Evolutionary conservation across 2,329 filamentous ascomycete genomes (phyloP), one percentile per base, ranked within the genome.

Genomic region (Onygenales sp.): DNA sequence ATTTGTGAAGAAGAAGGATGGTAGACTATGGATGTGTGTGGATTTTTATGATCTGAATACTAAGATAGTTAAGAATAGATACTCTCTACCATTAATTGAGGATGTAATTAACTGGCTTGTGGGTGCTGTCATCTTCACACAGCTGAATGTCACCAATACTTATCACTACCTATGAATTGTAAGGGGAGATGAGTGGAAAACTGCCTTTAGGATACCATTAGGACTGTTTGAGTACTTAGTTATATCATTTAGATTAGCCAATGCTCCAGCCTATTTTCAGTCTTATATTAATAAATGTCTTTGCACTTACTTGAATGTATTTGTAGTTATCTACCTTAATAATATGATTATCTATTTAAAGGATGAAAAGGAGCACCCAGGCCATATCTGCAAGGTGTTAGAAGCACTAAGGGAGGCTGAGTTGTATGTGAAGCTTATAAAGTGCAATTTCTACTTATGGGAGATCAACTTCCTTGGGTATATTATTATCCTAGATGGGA

Each of bases 1-100:
- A 3, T 41, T 41, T 6, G 4, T 1, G 3, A 41, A 14, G 5
- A 41, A 41, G 14, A 11, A 11, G 10, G 38, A 53, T 70, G 2
- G 57, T 70, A 3, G 4, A 11, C 4, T 41, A 3, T 14, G 4
- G 1, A 11, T 41, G 11, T 41, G 38, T 41, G 38, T 41, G 38
- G 38, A 41, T 45, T 70, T 68, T 49, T 17, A 55, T 21, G 43
- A 50, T 1, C 48, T 70, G 36, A 70, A 70, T 49, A 27, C 42
- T 2, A 57, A 68, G 27, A 70, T 57, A 1, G 52, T 60, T 14
- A 70, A 71, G 50, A 60, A 69, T 53, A 32, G 54, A 2, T 64
- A 65, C 41, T 57, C 54, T 0, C 17, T 70, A 17, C 59, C 54
- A 0, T 46, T 67, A 27, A 66, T 68, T 42, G 50, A 51, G 1